Evolutionary conservation across 805 yeast genomes (phyloP).

Genomic region (Ogataea salicorniae): DNA sequence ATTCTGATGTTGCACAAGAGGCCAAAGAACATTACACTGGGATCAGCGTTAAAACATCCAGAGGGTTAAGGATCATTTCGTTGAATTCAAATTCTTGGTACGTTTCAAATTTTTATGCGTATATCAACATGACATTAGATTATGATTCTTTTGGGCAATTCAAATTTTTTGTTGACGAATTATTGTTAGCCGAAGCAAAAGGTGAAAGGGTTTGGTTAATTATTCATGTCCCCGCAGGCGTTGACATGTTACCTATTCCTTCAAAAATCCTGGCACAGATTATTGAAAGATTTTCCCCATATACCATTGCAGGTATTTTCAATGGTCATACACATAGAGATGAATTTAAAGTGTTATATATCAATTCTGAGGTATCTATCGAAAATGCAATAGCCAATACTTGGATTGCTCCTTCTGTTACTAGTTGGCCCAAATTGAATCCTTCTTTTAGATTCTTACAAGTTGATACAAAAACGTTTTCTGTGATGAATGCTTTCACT

Average conservation of each 20-base stretch:
- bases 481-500: slow-evolving; percentile 54
- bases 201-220: slow-evolving; percentile 70
- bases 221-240: slow-evolving; percentile 62
- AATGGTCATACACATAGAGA: slow-evolving; percentile 71
- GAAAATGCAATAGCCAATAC: slow-evolving; percentile 49
- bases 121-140: slow-evolving; percentile 40
- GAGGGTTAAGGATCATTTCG: slow-evolving; percentile 56
- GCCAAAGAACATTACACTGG: slow-evolving; percentile 54
- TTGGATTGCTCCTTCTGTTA: slow-evolving; percentile 62
- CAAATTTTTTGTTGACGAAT: slow-evolving; percentile 55
- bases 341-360: slow-evolving; percentile 57
- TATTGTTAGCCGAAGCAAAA: slow-evolving; percentile 50
- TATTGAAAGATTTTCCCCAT: slow-evolving; percentile 62
- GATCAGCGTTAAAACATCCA: slow-evolving; percentile 47
- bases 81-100: slow-evolving; percentile 67
- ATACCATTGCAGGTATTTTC: slow-evolving; percentile 62
- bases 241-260: slow-evolving; percentile 58
- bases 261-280: slow-evolving; percentile 51
- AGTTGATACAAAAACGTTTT: slow-evolving; percentile 56
- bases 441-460: slow-evolving; percentile 73
- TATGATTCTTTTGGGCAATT: slow-evolving; percentile 62
- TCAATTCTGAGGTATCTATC: slow-evolving; percentile 33
- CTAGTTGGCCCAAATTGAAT: slow-evolving; percentile 54
- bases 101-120: slow-evolving; percentile 54
- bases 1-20: slow-evolving; percentile 28